A percentile compares a stretch with the other conserved stretches of the same genome.
Conservation (phyloP, 1,284 basidiomycete species). For the Austroboletus niveus region DNA sequence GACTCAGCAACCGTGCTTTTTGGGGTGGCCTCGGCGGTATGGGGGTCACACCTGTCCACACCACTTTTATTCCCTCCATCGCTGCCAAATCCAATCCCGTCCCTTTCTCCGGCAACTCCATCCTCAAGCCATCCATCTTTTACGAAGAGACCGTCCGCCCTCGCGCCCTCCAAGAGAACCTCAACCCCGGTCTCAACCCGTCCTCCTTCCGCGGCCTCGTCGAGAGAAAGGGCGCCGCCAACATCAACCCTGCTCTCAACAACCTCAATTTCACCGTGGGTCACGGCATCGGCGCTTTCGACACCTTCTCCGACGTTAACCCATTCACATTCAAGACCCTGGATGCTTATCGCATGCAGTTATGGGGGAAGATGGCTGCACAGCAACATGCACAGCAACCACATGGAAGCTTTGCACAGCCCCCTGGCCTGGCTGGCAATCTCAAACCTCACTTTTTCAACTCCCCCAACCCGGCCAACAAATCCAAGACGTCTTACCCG, state of each 20-base stretch:
- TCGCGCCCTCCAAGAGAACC: constrained; percentile 62
- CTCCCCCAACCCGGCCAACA: constrained; percentile 15
- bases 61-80: constrained; percentile 53
- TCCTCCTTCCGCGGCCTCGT: constrained; percentile 18
- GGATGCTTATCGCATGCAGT: constrained; percentile 84
- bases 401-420: constrained; percentile 7
- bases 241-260: constrained; percentile 26
- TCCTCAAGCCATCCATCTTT: constrained; percentile 31
- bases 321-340: constrained; percentile 81
- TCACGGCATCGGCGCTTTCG: constrained; percentile 47
- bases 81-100: constrained; percentile 21
- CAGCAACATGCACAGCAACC: constrained; percentile 38
- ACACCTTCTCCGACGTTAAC: constrained; percentile 72
- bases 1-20: constrained; percentile 52
- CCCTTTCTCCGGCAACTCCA: constrained; percentile 22
- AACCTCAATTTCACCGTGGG: constrained; percentile 19
- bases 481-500: constrained; percentile 18
- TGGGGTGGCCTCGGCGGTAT: constrained; percentile 74
- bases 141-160: constrained; percentile 29
- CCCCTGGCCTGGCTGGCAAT: constrained; percentile 49
- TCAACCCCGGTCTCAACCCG: constrained; percentile 61
- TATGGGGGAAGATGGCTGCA: constrained; percentile 80
- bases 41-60: constrained; percentile 83
- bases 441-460: constrained; percentile 59
- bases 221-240: constrained; percentile 31